phyloP scores from a whole-genome alignment of 164 flowering plant species.

The Aristolochia fimbriata region DNA sequence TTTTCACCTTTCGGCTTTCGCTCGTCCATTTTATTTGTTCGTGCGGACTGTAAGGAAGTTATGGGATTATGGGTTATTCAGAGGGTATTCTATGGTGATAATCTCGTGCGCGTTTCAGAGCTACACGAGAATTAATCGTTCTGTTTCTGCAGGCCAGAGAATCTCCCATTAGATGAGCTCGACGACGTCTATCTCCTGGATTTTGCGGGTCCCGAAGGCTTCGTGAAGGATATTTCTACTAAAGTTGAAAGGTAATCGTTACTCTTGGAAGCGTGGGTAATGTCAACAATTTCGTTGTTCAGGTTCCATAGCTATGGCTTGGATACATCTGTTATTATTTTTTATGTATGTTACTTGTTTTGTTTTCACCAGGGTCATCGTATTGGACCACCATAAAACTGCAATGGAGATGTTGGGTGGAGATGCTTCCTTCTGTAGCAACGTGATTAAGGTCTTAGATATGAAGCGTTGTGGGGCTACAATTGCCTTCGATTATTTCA shows the following conservation, averaged over 20 bases:
- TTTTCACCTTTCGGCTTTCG: not conserved
- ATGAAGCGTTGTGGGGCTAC: constrained; percentile 86
- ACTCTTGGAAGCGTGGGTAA: too few species aligned
- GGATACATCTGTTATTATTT: not conserved
- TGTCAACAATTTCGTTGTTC: not conserved
- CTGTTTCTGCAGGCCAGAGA: constrained; percentile 24
- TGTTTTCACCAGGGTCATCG: constrained; percentile 29
- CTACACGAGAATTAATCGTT: too few species aligned
- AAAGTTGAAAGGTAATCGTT: constrained; percentile 31
- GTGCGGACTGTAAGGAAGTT: not conserved
- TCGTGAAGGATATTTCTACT: constrained; percentile 46
- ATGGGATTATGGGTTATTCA: not conserved
- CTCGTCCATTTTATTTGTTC: not conserved
- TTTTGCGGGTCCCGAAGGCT: constrained; percentile 77
- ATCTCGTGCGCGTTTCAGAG: too few species aligned
- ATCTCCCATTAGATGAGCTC: constrained; percentile 49
- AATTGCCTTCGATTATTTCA: constrained; percentile 81
- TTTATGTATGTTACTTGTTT: not conserved
- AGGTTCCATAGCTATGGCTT: not conserved
- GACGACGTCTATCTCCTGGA: constrained; percentile 62
- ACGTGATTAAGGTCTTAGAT: constrained; percentile 51
- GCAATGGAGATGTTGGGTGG: constrained; percentile 49
- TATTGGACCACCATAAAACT: constrained; percentile 87
- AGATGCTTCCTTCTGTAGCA: constrained; percentile 17
- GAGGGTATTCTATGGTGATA: too few species aligned